phyloP scores from a whole-genome alignment of 257 asterid species.

The Paraleonurus japonicus region DNA sequence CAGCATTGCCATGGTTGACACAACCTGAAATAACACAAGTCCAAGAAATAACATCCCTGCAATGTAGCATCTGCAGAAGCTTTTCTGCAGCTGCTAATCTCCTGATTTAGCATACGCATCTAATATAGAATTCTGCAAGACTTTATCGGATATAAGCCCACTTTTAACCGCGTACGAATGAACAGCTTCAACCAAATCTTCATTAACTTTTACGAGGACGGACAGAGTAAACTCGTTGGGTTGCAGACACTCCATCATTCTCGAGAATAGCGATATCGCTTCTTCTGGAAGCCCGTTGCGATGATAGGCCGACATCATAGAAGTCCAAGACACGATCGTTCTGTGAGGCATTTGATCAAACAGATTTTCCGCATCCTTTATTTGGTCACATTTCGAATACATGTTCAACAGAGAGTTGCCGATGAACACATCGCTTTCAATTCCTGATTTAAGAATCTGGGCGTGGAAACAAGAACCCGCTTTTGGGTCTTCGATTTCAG shows the following conservation, averaged over 20 bases:
- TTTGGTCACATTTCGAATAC: constrained; percentile 32
- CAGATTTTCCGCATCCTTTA: constrained; percentile 32
- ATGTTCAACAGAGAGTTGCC: constrained; percentile 34
- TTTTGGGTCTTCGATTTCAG: constrained; percentile 30
- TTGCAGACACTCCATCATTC: constrained; percentile 39
- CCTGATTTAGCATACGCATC: constrained; percentile 43
- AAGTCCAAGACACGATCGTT: constrained; percentile 53
- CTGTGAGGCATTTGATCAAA: constrained; percentile 50
- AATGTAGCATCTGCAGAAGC: constrained; percentile 22
- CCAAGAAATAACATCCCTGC: constrained; percentile 50
- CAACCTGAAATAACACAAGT: constrained; percentile 44
- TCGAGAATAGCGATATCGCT: constrained; percentile 27
- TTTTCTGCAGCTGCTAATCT: constrained; percentile 32
- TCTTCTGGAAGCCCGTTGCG: constrained; percentile 26
- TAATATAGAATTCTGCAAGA: constrained; percentile 39
- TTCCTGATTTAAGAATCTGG: constrained; percentile 31
- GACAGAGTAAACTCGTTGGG: constrained; percentile 53
- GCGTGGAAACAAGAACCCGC: constrained; percentile 41
- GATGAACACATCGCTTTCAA: constrained; percentile 37
- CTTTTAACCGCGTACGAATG: constrained; percentile 34
- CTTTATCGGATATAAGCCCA: constrained; percentile 28
- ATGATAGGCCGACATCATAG: constrained; percentile 40
- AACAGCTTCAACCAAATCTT: constrained; percentile 20
- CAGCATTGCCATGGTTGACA: constrained; percentile 25
- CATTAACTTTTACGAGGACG: constrained; percentile 36